Percentiles rank a stretch among this genome's conserved stretches.
Conservation (phyloP, 2,329 filamentous ascomycete species). For the Diplocarpon rosae region DNA sequence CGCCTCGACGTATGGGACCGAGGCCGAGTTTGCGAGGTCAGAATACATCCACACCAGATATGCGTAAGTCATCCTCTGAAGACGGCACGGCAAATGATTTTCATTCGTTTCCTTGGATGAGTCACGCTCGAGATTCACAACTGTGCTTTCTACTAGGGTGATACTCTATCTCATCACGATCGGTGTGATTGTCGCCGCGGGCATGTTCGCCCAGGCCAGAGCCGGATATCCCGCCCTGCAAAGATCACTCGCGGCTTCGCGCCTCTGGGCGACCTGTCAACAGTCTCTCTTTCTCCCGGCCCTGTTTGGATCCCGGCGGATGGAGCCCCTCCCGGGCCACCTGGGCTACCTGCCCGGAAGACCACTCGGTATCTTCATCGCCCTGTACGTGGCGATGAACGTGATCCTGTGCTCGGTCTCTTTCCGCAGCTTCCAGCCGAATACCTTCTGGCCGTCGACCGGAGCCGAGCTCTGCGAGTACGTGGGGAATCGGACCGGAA, state of each 20-base stretch:
- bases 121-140: too few species aligned
- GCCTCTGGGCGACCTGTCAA: background rate
- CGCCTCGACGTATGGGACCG: background rate
- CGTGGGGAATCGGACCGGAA: background rate
- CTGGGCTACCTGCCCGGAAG: background rate
- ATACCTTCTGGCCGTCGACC: background rate
- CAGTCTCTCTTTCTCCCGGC: background rate
- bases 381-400: background rate
- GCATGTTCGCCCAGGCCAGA: background rate
- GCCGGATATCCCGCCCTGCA: background rate
- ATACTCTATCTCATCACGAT: background rate
- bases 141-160: background rate
- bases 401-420: background rate
- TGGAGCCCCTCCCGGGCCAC: background rate
- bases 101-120: too few species aligned
- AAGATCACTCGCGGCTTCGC: background rate
- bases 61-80: background rate
- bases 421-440: conserved; percentile 1
- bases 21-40: background rate
- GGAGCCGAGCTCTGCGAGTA: background rate
- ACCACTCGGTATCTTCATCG: background rate
- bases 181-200: background rate
- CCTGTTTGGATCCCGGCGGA: background rate
- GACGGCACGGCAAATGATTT: too few species aligned
- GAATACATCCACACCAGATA: background rate